Evolutionary conservation across 1,284 basidiomycete genomes (phyloP), one percentile per base, ranked within the genome.

Genomic region (Tylopilus sp.): DNA sequence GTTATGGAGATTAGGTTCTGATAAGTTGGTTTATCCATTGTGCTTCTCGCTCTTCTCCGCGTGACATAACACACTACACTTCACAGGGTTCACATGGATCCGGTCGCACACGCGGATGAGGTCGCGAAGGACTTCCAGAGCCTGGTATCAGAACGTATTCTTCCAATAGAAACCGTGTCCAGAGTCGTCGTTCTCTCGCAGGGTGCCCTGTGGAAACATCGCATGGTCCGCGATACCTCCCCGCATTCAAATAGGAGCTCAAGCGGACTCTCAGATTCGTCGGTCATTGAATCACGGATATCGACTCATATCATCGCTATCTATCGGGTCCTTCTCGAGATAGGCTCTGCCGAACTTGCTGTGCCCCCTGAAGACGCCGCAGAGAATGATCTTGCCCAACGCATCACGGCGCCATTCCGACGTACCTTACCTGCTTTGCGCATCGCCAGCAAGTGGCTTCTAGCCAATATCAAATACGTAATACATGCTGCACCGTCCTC

Each of bases 381-480:
- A 33, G 77, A 81, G 49, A 72, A 76, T 42, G 82, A 85, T 59
- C 74, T 92, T 5, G 88, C 90, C 6, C 84, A 87, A 59, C 77
- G 80, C 31, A 95, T 98, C 60, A 89, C 88, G 1, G 92, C 92
- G 1, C 81, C 83, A 8, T 86, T 97, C 51, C 78, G 95, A 26
- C 78, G 96, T 28, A 88, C 87, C 10, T 73, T 99, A 3, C 93
- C 95, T 2, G 85, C 92, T 6, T 71, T 98, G 41, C 82, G 96
- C 13, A 86, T 98, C 45, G 80, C 86, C 2, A 86, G 83, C 59
- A 96, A 95, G 66, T 99, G 96, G 96, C 67, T 96, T 23, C 78
- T 82, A 37, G 81, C 81, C 6, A 92, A 97, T 65, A 68, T 85
- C 52, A 81, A 83, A 50, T 92, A 93, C 59, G 68, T 95, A 9